Evolutionary conservation across 495 filamentous ascomycete species (phyloP), one percentile per base, ranked within the genome.

Genomic region (Aspergillus kassunensis): DNA sequence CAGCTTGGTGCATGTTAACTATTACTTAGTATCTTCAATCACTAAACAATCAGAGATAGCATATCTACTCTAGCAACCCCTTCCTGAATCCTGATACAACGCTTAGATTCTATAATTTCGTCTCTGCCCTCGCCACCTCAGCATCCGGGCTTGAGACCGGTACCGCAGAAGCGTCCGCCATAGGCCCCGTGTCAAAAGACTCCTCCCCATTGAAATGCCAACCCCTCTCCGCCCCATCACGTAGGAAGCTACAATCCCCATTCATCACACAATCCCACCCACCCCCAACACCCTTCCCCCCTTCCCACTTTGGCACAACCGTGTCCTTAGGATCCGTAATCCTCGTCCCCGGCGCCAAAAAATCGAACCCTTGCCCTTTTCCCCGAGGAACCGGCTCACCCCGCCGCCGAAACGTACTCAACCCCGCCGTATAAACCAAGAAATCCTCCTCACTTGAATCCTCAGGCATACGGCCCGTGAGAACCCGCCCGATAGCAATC

Each of bases 151-250:
- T 61, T n/a, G n/a, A n/a, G n/a, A n/a, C n/a, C n/a, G n/a, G n/a
- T 21, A 59, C 51, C 5, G 49, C 6, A 3, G 24, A 27, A 9
- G 30, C 10, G 6, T 62, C 59, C 10, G 58, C 60, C 69, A 73
- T 73, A n/a, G 67, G 62, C 13, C 72, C 69, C 9, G 72, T 73
- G 61, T 75, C 67, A 52, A 90, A 90, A 1, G 77, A 77, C 62
- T 91, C 88, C 56, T 91, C 88, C 7, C 88, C 87, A 31, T 79
- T 80, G 51, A 91, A 90, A 56, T 80, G 80, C 87, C 91, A 97
- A 56, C 88, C 88, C 64, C 92, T 77, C 70, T 97, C 92, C 56
- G 90, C 89, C 5, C 93, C 93, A 34, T 75, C 75, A 24, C 75
- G 78, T 61, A 98, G 64, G 70, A 87, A 89, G 43, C 77, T 80